phyloP scores from a whole-genome alignment of 257 asterid species.

The Lycium ferocissimum region DNA sequence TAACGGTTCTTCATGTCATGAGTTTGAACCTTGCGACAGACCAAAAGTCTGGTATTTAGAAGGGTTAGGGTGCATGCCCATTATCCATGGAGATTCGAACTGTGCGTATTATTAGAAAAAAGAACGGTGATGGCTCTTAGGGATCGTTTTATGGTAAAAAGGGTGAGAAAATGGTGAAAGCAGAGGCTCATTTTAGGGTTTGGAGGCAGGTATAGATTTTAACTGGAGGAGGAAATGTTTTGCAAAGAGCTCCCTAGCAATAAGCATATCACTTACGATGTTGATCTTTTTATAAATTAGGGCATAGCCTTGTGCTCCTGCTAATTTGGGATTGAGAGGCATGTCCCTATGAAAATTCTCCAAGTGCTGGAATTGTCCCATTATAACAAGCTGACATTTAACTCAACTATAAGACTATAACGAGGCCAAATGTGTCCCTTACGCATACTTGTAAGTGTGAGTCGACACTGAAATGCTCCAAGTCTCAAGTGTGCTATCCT shows the following conservation, averaged over 20 bases:
- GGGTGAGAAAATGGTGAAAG: conserved; percentile 4
- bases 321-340: conserved; percentile 2
- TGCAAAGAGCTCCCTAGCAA: not conserved
- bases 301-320: not conserved
- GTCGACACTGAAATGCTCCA: conserved; percentile 1
- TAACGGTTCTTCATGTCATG: not conserved
- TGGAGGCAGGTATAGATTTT: not conserved
- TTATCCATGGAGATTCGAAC: not conserved
- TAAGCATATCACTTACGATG: not conserved
- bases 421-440: not conserved
- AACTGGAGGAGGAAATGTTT: not conserved
- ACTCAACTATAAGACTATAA: not conserved
- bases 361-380: not conserved
- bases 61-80: not conserved
- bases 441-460: not conserved
- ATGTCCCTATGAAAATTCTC: not conserved
- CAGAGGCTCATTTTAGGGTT: conserved; percentile 11
- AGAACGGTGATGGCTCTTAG: not conserved
- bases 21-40: not conserved
- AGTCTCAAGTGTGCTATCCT: not conserved
- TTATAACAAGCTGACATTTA: not conserved
- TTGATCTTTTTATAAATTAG: not conserved
- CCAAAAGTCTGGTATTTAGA: not conserved
- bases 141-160: not conserved
- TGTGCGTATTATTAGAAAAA: not conserved